Base-by-base conservation (phyloP, 2,329 filamentous ascomycete species). In the Sporothrix euskadiensis region DNA sequence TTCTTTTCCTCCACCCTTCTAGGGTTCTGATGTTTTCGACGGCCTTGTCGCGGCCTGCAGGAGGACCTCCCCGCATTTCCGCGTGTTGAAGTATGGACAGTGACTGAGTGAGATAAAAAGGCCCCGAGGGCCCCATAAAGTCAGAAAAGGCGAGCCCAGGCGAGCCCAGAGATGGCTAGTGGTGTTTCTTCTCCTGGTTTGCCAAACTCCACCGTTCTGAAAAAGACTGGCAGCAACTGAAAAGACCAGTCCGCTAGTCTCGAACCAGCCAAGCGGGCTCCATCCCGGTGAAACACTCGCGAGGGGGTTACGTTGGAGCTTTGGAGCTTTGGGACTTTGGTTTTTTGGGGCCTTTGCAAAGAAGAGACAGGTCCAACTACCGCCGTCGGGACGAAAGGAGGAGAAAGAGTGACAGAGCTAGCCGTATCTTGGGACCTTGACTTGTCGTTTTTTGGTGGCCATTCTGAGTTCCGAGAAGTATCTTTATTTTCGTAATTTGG, bases 211-310 rank as follows among this genome's bases (percentile, higher is more conserved):
- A 16, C 59, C 39, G 39, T 30, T 66, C 61, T 65, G 59, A 44
- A 47, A 47, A 66, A 44, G 22, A 35, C 14, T 19, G 22, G 35
- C 39, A 16, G 26, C 59, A 26, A 65, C n/a, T 30, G 22, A 47
- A 65, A 44, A 47, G 19, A 32, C 35, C 47, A 35, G 47, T 12
- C 47, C 66, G 66, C 66, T 69, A 54, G 66, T 39, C 68, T 30
- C 39, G 66, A 69, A 52, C 69, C 61, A 57, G 52, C 63, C 41
- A 32, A 54, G 30, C 49, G n/a, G 70, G 73, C 71, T 66, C 71
- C 74, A 72, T 73, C 32, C 57, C 41, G 35, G 47, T 75, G 74
- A 75, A 75, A 75, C 74, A 72, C 52, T 59, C 54, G 69, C 69
- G 69, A 72, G 26, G 56, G 14, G 56, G 9, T 35, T n/a, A 1